Evolutionary conservation across 306 rosid genomes (phyloP), one percentile per base, ranked within the genome.

Genomic region (Trifolium repens): DNA sequence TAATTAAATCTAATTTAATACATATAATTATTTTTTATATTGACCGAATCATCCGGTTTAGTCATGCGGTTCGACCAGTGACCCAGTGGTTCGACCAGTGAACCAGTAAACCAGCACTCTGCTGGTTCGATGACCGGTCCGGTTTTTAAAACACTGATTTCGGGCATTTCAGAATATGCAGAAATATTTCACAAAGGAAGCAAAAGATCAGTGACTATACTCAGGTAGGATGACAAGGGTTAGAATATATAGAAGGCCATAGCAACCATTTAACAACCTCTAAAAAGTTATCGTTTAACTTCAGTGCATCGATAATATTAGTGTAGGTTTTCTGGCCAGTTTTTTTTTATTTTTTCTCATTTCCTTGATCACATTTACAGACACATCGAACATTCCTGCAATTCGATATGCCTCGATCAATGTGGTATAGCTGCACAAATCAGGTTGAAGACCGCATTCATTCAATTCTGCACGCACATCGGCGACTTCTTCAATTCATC

Each of bases 221-320:
- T 79, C 50, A 72, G 17, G 73, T 1, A 52, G 37, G 26, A 82
- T 50, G 77, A 42, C 8, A 67, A 46, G 26, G 73, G 73, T 71
- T 64, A 68, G 71, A 75, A 68, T n/a, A 54, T 32, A 69, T 22
- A 22, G 3, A 26, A 32, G 74, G 34, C 60, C 24, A 30, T 70
- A 92, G 74, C 3, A 97, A 94, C 99, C 97, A 94, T 83, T 88
- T 94, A 59, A 94, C 91, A 35, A 97, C 99, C 85, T 94, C 97
- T 54, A 94, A 84, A 85, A 78, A 89, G 44, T 92, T 62, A 75
- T 94, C 97, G 73, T 94, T 94, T 76, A 86, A 86, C 26, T 77
- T 71, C 60, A 90, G 73, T 13, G 99, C 92, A 37, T 66, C 69
- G 77, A 94, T 81, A 62, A 94, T 87, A 87, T 86, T 94, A 69